Conservation (phyloP, 176 grass and related monocot species). For the Oryza coarctata region DNA sequence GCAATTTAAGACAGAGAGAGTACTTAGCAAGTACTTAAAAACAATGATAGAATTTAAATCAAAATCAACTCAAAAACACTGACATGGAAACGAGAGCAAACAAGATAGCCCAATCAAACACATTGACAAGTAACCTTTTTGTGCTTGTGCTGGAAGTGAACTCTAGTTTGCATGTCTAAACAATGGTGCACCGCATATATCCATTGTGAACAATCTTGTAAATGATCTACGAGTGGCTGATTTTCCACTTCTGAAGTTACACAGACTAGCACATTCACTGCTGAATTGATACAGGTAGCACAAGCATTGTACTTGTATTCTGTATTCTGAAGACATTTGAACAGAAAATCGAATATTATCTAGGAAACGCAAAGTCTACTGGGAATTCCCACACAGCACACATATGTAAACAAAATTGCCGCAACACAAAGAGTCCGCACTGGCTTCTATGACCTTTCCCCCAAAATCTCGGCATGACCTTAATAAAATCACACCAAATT, state of each 20-base stretch:
- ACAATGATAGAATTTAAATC: not conserved
- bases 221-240: not conserved
- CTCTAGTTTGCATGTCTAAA: not conserved
- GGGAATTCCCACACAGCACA: not conserved
- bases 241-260: not conserved
- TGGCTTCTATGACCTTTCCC: not conserved
- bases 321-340: not conserved
- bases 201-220: not conserved
- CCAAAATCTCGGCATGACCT: not conserved
- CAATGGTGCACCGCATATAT: not conserved
- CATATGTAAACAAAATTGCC: not conserved
- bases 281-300: too few species aligned
- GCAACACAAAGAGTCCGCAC: not conserved
- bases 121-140: too few species aligned
- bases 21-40: not conserved
- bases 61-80: not conserved
- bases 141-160: not conserved
- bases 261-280: too few species aligned
- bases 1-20: not conserved
- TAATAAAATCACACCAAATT: not conserved
- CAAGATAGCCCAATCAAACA: too few species aligned
- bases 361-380: not conserved
- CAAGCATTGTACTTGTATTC: too few species aligned
- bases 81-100: not conserved
- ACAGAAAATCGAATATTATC: not conserved